Evolutionary conservation across 257 asterid genomes (phyloP).

Genomic region (Scutellaria galericulata): DNA sequence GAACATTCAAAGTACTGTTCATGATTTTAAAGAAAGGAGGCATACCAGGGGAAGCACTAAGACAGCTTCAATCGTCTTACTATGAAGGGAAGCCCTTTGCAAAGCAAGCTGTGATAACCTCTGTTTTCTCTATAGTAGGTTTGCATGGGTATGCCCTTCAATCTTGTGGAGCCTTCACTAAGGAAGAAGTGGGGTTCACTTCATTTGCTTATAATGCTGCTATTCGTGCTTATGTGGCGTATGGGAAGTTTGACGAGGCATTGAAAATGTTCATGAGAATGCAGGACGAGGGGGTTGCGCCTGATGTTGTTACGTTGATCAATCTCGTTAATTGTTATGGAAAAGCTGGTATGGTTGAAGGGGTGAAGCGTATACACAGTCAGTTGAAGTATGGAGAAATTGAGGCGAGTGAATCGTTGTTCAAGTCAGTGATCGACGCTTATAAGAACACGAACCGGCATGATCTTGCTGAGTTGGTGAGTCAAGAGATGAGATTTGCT

Average conservation of each 20-base stretch:
- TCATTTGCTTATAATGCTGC: slow-evolving; percentile 79
- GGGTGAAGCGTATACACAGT: slow-evolving; percentile 75
- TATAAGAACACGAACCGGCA: slow-evolving; percentile 61
- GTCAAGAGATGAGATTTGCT: slow-evolving; percentile 72
- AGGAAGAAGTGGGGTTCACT: slow-evolving; percentile 49
- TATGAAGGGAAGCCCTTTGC: slow-evolving; percentile 69
- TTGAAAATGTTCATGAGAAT: slow-evolving; percentile 80
- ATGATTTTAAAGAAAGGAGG: slow-evolving; percentile 78
- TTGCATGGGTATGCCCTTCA: slow-evolving; percentile 75
- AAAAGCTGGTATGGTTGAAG: slow-evolving; percentile 87
- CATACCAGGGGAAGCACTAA: slow-evolving; percentile 60
- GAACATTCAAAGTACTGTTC: slow-evolving; percentile 74
- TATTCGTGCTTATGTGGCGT: slow-evolving; percentile 65
- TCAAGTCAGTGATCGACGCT: slow-evolving; percentile 69
- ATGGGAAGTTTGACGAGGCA: slow-evolving; percentile 71
- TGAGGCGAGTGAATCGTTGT: slow-evolving; percentile 64
- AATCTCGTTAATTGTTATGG: slow-evolving; percentile 85
- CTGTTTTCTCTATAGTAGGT: slow-evolving; percentile 69
- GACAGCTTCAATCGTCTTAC: slow-evolving; percentile 66
- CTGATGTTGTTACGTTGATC: slow-evolving; percentile 73
- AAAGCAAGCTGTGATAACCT: slow-evolving; percentile 73
- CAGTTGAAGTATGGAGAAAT: slow-evolving; percentile 63
- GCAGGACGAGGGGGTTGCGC: slow-evolving; percentile 82
- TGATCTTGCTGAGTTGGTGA: slow-evolving; percentile 79
- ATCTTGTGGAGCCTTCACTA: slow-evolving; percentile 58